A percentile compares a stretch with the other conserved stretches of the same genome.
Conservation (phyloP, 2,329 filamentous ascomycete genomes). For the Ascosphaera acerosa region DNA sequence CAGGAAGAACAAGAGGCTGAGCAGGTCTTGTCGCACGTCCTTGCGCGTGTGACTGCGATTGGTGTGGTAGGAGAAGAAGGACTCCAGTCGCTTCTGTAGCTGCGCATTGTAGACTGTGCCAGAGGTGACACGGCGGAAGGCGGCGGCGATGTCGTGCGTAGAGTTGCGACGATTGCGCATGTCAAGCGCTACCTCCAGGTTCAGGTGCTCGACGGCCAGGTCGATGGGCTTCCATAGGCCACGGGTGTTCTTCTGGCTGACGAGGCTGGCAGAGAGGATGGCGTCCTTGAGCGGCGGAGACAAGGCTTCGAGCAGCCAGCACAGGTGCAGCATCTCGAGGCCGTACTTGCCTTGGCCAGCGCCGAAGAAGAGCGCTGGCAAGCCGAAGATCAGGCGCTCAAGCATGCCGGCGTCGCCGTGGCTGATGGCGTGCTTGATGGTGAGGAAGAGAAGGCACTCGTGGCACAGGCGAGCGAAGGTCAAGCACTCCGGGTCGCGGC, state of each 20-base stretch:
- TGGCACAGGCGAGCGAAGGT: background rate
- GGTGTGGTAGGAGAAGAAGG: background rate
- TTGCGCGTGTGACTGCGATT: background rate
- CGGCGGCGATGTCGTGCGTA: constrained; percentile 1
- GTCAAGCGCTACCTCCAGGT: constrained; percentile 1
- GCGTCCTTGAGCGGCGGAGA: background rate
- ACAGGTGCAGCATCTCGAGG: constrained; percentile 1
- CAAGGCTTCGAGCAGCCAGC: constrained; percentile 1
- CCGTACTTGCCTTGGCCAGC: constrained; percentile 1
- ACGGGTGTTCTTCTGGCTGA: background rate
- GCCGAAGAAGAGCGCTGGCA: constrained; percentile 1
- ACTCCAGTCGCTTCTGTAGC: background rate
- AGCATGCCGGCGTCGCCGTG: constrained; percentile 1
- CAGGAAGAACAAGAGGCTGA: background rate
- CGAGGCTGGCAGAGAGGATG: background rate
- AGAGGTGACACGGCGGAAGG: background rate
- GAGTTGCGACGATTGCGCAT: background rate
- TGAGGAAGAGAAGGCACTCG: background rate
- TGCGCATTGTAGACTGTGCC: background rate
- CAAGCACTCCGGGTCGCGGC: background rate
- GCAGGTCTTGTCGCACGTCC: background rate
- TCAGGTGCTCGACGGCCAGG: constrained; percentile 1
- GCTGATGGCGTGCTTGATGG: background rate
- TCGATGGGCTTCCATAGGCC: constrained; percentile 1
- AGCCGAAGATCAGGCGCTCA: background rate